Evolutionary conservation across 208 protist species (phyloP).

Genomic region (Crithidia mellificae): DNA sequence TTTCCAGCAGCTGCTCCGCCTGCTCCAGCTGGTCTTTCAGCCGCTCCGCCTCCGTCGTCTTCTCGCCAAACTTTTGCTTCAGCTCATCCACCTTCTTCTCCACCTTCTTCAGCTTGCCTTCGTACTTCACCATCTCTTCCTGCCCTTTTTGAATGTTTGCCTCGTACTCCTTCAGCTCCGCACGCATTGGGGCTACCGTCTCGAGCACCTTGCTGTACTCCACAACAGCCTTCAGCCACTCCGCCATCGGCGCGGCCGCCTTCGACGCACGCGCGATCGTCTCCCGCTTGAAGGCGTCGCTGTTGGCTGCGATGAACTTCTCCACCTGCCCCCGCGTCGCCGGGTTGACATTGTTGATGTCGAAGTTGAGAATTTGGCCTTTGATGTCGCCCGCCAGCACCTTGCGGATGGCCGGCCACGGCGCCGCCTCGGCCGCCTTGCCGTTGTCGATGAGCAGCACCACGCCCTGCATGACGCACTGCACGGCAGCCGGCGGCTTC

Average conservation of each 20-base stretch:
- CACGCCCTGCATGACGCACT: slow-evolving; percentile 97
- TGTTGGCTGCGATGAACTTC: slow-evolving; percentile 86
- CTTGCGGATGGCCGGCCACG: slow-evolving; percentile 95
- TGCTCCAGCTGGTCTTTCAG: slow-evolving; percentile 90
- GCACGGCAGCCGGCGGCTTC: slow-evolving; percentile 94
- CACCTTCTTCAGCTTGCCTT: slow-evolving; percentile 86
- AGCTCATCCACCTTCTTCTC: slow-evolving; percentile 94
- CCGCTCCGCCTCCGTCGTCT: slow-evolving; percentile 93
- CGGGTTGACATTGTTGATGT: slow-evolving; percentile 85
- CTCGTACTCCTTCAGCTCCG: slow-evolving; percentile 84
- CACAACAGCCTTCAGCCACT: slow-evolving; percentile 97
- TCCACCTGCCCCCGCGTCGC: slow-evolving; percentile 78
- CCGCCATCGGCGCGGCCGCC: slow-evolving; percentile 96
- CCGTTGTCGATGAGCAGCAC: slow-evolving; percentile 91
- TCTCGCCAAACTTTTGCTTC: slow-evolving; percentile 91
- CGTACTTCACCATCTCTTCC: slow-evolving; percentile 89
- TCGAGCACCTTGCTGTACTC: slow-evolving; percentile 96
- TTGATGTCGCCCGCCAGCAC: slow-evolving; percentile 94
- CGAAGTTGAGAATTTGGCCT: slow-evolving; percentile 96
- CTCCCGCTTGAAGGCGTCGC: slow-evolving; percentile 92
- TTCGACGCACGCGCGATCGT: slow-evolving; percentile 92
- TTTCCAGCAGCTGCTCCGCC: slow-evolving; percentile 85
- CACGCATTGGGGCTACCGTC: slow-evolving; percentile 89
- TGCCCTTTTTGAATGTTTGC: slow-evolving; percentile 79
- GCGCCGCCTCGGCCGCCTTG: slow-evolving; percentile 70